These are phyloP conservation scores for Ophiostoma ulmi DNA, from an alignment of 2,329 filamentous ascomycete species.

Conservation along the genomic window DNA sequence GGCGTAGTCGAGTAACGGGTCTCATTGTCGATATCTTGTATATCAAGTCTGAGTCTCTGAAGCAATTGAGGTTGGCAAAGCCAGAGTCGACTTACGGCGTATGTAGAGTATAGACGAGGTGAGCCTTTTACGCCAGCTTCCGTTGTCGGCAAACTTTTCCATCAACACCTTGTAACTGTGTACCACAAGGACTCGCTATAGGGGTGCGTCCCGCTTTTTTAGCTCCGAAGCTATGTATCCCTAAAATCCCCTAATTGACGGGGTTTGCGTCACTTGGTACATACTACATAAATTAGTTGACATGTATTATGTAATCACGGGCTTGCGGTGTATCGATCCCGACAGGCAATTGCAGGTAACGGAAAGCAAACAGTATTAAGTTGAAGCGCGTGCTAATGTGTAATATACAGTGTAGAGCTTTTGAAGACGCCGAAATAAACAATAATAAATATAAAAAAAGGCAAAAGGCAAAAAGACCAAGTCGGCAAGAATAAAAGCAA, in stretches of 20 bases:
- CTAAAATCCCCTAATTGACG: constrained; percentile 9
- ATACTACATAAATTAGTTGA: background rate
- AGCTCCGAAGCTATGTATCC: background rate
- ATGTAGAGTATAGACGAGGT: background rate
- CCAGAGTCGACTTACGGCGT: background rate
- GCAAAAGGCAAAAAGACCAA: background rate
- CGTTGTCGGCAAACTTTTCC: constrained; percentile 21
- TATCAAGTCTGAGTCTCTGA: background rate
- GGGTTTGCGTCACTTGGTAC: constrained; percentile 8
- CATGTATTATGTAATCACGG: background rate
- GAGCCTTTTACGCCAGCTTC: constrained; percentile 8
- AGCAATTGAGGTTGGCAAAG: background rate
- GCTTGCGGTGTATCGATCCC: background rate
- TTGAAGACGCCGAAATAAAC: background rate
- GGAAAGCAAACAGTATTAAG: background rate
- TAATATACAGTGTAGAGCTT: constrained; percentile 20
- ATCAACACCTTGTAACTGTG: background rate
- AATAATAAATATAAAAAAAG: constrained; percentile 3
- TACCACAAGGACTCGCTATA: background rate
- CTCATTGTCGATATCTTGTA: background rate
- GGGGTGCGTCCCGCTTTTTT: constrained; percentile 16
- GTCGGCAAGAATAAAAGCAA: background rate
- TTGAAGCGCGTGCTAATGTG: constrained; percentile 16
- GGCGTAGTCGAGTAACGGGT: constrained; percentile 17
- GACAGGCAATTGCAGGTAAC: background rate